Base-by-base conservation (phyloP, 352 stramenopile species). In the Pythium periplocum region DNA sequence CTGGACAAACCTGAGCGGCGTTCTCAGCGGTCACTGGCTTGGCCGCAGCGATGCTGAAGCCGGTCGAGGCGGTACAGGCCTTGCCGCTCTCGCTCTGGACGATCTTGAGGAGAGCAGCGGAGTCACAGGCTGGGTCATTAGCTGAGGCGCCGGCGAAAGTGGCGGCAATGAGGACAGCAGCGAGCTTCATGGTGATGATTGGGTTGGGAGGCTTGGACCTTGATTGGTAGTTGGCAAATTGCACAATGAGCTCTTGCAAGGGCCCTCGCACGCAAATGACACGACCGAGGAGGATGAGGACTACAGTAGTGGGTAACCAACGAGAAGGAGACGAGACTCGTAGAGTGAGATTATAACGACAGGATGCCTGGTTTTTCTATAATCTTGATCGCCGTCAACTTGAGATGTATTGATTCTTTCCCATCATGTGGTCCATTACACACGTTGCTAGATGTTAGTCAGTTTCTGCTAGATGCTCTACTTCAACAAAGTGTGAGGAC, bases 1-100 rank as follows among this genome's bases (percentile, higher is more conserved):
- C 61, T 12, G 47, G 17, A 42, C 67, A 75, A 10, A 72, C 45
- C 56, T 67, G 60, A 9, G 57, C 17, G 34, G 65, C 30, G 1
- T 35, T 46, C 0, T 48, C 51, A 7, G 17, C 57, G 0, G 54
- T 51, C 4, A 61, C 63, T 8, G 60, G 17, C 4, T 33, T 42
- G 4, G 60, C 51, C 35, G 35, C 37, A 0, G 51, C 41, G 11
- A 43, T 48, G 41, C 41, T 38, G 55, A 51, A 61, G 5, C 30
- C 33, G 3, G 55, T 55, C 12, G 48, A 40, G 0, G 47, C 6
- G 17, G 30, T 51, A 41, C 57, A 64, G 45, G 57, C 51, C 12
- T 1, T 39, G 48, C 26, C 50, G 2, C 44, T 35, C 0, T 38
- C 37, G 41, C 57, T 43, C 6, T 39, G n/a, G 46, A 53, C 45